Base-by-base conservation (phyloP, 805 yeast genomes). In the Millerozyma miso region DNA sequence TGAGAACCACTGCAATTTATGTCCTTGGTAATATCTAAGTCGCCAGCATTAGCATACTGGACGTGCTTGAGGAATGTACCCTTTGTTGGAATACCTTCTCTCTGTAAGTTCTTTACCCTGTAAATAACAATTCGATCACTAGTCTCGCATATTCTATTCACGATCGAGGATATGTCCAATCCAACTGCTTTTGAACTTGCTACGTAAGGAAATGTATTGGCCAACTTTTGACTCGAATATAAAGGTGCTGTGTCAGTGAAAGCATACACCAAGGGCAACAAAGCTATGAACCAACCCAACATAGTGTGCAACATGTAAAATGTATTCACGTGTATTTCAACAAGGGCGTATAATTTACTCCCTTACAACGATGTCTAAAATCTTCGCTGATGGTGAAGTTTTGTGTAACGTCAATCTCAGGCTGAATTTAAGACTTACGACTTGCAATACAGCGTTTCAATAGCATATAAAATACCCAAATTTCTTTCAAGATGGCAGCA, bases 401-500 rank as follows among this genome's bases (percentile, higher is more conserved):
- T 23, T 23, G 29, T 23, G 29, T 23, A 23, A 23, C 10, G 6
- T 23, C 29, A 23, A 23, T 23, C 10, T 23, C n/a, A n/a, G n/a
- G n/a, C n/a, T n/a, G n/a, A n/a, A n/a, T n/a, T n/a, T n/a, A n/a
- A n/a, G n/a, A n/a, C n/a, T n/a, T n/a, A n/a, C n/a, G n/a, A n/a
- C n/a, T n/a, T n/a, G n/a, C n/a, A n/a, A n/a, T n/a, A n/a, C n/a
- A n/a, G n/a, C n/a, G n/a, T n/a, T n/a, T n/a, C n/a, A n/a, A n/a
- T n/a, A n/a, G n/a, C n/a, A n/a, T n/a, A n/a, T n/a, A n/a, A n/a
- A n/a, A n/a, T n/a, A 23, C 10, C 6, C 29, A 23, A 6, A 23
- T 23, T 23, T 7, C 6, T 23, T 18, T n/a, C 38, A 52, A 41
- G 38, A 64, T 63, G 68, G 56, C 68, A 33, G 65, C 64, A 15